Percentiles rank a stretch among this genome's conserved stretches.
Conservation (phyloP, 2,329 filamentous ascomycete genomes). For the Alternaria burnsii region DNA sequence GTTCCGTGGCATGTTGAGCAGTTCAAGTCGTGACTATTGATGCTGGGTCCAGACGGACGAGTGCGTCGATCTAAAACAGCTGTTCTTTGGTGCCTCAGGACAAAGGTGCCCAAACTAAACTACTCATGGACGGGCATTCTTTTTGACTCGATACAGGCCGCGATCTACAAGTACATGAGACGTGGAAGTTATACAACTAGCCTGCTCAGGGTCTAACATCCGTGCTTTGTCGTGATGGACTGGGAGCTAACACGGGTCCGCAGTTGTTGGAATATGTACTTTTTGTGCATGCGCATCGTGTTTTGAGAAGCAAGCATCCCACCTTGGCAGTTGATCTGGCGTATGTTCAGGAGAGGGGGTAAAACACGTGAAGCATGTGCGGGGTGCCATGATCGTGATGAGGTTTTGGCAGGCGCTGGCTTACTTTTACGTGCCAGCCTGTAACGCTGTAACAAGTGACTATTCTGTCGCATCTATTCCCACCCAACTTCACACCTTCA, state of each 20-base stretch:
- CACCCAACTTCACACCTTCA: background rate
- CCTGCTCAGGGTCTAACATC: conserved; percentile 1
- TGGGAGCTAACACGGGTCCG: background rate
- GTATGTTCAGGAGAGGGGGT: background rate
- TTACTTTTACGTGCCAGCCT: conserved; percentile 8
- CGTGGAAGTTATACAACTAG: conserved; percentile 1
- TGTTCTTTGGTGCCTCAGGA: background rate
- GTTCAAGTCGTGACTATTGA: background rate
- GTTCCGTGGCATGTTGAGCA: background rate
- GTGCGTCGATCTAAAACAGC: background rate
- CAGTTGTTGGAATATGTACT: conserved; percentile 10
- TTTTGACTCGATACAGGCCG: conserved; percentile 2
- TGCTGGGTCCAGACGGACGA: background rate
- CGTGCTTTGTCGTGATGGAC: background rate
- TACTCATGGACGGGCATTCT: background rate
- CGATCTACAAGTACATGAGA: conserved; percentile 4
- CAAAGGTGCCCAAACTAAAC: background rate
- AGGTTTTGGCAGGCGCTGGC: background rate
- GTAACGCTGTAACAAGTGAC: background rate
- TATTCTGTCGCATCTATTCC: too few species aligned
- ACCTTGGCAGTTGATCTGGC: background rate
- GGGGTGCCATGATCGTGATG: background rate
- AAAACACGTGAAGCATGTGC: background rate
- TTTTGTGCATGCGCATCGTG: conserved; percentile 8
- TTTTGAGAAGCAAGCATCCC: conserved; percentile 12